Evolutionary conservation across 2,329 filamentous ascomycete genomes (phyloP).

Genomic region (Verticillium nonalfalfae): DNA sequence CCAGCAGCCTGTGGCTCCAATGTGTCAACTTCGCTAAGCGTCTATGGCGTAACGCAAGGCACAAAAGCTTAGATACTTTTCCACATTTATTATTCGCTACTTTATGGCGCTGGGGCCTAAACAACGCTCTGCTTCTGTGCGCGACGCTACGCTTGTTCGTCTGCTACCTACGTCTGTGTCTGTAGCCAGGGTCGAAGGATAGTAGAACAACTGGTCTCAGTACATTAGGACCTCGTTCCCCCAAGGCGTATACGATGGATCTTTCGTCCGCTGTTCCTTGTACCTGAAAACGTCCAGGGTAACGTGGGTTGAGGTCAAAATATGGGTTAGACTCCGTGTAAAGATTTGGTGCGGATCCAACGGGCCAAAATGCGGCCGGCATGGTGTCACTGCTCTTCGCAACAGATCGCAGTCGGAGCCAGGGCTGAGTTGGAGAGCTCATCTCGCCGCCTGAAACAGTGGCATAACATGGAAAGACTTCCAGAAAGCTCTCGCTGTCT

Average conservation of each 20-base stretch:
- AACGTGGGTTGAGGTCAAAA: slow-evolving; percentile 30
- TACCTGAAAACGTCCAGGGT: slow-evolving; percentile 21
- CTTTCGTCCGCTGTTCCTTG: slow-evolving; percentile 39
- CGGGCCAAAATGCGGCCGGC: background rate
- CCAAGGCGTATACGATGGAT: slow-evolving; percentile 37
- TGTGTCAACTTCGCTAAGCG: too few relatives aligned
- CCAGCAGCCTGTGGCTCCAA: too few relatives aligned
- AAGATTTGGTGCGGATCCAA: background rate
- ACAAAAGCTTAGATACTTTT: too few relatives aligned
- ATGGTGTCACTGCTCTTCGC: background rate
- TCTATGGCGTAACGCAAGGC: too few relatives aligned
- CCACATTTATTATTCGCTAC: too few relatives aligned
- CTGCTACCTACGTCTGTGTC: too few relatives aligned
- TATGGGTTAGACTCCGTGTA: slow-evolving; percentile 12
- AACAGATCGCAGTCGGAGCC: background rate
- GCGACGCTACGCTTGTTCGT: too few relatives aligned
- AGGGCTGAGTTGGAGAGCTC: background rate
- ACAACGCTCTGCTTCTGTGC: too few relatives aligned
- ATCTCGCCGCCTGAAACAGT: background rate
- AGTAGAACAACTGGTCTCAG: slow-evolving; percentile 31
- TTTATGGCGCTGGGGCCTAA: too few relatives aligned
- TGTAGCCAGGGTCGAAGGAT: slow-evolving; percentile 33
- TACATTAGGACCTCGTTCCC: slow-evolving; percentile 13
- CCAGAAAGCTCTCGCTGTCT: slow-evolving; percentile 48
- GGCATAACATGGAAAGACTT: slow-evolving; percentile 28